These are phyloP conservation scores for Neonectria coccinea DNA, from an alignment of 2,329 filamentous ascomycete genomes.

Conservation along the genomic window DNA sequence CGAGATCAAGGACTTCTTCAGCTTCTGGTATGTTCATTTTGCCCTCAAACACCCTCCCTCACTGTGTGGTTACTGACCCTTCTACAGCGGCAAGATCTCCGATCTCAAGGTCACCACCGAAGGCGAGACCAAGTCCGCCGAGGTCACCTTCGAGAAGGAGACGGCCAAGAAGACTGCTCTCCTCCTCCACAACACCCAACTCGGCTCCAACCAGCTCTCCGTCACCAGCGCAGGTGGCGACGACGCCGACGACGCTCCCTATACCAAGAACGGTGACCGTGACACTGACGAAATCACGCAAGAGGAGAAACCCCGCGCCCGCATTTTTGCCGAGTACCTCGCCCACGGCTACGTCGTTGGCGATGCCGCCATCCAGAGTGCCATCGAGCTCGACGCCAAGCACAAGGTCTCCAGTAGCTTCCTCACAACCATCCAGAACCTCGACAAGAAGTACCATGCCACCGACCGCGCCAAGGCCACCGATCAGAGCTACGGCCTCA, in stretches of 20 bases:
- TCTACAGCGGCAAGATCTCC: conserved; percentile 86
- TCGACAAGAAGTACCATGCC: conserved; percentile 89
- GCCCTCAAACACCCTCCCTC: neutral
- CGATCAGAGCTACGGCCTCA: conserved; percentile 87
- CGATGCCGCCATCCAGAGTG: conserved; percentile 79
- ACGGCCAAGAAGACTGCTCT: conserved; percentile 97
- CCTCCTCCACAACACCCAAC: conserved; percentile 95
- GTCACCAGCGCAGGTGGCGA: conserved; percentile 76
- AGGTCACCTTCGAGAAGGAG: conserved; percentile 97
- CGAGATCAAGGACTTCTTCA: conserved; percentile 97
- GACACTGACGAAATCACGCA: conserved; percentile 81
- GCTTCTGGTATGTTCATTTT: conserved; percentile 77
- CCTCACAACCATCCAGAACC: conserved; percentile 77
- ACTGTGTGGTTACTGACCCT: conserved; percentile 32
- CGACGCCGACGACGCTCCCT: conserved; percentile 70
- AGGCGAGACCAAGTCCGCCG: conserved; percentile 81
- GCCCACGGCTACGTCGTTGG: conserved; percentile 92
- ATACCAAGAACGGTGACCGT: conserved; percentile 66
- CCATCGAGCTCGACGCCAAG: conserved; percentile 88
- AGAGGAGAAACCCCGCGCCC: conserved; percentile 95
- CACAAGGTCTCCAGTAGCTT: conserved; percentile 88
- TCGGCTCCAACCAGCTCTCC: conserved; percentile 86
- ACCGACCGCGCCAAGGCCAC: conserved; percentile 86
- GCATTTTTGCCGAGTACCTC: conserved; percentile 96
- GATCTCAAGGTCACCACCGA: conserved; percentile 79